Evolutionary conservation across 2,329 filamentous ascomycete genomes (phyloP).

Genomic region (Tolypocladium cylindrosporum): DNA sequence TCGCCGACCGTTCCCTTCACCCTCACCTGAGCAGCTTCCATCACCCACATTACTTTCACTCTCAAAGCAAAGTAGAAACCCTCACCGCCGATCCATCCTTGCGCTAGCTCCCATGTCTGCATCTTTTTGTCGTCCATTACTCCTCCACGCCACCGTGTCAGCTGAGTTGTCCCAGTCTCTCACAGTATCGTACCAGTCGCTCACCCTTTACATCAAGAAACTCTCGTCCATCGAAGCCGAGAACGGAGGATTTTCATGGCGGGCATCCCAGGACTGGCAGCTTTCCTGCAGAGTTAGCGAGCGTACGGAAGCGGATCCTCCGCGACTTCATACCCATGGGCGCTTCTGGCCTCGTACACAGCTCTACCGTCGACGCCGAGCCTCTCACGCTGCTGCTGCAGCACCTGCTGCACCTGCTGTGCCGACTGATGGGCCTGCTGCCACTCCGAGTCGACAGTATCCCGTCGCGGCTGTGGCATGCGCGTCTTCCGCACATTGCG

Average conservation of each 20-base stretch:
- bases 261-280: not conserved
- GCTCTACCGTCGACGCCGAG: not conserved
- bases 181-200: not conserved
- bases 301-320: conserved; percentile 1
- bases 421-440: not conserved
- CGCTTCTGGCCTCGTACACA: not conserved
- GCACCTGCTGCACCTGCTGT: not conserved
- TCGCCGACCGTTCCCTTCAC: not conserved
- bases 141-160: not conserved
- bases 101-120: not conserved
- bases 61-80: not conserved
- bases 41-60: not conserved
- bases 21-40: not conserved
- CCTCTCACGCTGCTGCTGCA: not conserved
- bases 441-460: not conserved
- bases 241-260: not conserved
- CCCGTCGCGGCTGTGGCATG: not conserved
- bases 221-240: not conserved
- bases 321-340: not conserved
- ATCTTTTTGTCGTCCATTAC: not conserved
- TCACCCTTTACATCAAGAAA: not conserved
- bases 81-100: not conserved
- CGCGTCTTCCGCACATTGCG: conserved; percentile 7
- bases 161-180: not conserved
- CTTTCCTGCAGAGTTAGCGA: not conserved